Evolutionary conservation across 2,329 filamentous ascomycete genomes (phyloP).

Genomic region (Diaporthe aspalathi): DNA sequence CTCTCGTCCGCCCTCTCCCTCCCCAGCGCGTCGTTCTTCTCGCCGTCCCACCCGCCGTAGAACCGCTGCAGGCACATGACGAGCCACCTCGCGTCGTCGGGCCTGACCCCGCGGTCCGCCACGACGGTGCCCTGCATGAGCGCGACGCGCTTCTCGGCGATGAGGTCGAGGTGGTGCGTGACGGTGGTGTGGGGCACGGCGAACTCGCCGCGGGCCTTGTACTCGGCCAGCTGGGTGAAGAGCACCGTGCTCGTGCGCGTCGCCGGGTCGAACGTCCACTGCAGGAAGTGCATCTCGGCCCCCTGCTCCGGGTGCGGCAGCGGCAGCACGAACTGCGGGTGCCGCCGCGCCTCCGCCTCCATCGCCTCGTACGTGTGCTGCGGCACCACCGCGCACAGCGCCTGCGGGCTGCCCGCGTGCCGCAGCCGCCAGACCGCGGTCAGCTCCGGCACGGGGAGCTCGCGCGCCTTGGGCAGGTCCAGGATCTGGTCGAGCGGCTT

Average conservation of each 20-base stretch:
- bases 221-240: conserved; percentile 94
- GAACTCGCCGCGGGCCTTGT: conserved; percentile 89
- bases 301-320: conserved; percentile 76
- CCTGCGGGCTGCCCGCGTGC: conserved; percentile 77
- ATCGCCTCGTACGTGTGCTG: conserved; percentile 79
- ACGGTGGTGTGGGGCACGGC: conserved; percentile 93
- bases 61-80: conserved; percentile 95
- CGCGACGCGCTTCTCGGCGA: conserved; percentile 79
- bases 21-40: conserved; percentile 52
- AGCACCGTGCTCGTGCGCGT: conserved; percentile 79
- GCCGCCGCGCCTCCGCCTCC: conserved; percentile 73
- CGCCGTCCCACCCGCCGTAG: conserved; percentile 75
- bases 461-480: conserved; percentile 80
- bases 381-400: conserved; percentile 87
- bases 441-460: conserved; percentile 83
- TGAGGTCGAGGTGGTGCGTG: conserved; percentile 89
- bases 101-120: conserved; percentile 78
- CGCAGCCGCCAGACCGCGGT: conserved; percentile 90
- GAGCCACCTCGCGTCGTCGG: conserved; percentile 88
- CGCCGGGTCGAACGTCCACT: conserved; percentile 88
- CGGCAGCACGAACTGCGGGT: conserved; percentile 92
- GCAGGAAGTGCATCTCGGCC: conserved; percentile 94
- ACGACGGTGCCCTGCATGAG: conserved; percentile 86
- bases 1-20: conserved; percentile 71
- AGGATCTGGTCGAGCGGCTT: conserved; percentile 68